phyloP scores from a whole-genome alignment of 805 yeast genomes.

The Candida silvicultrix region DNA sequence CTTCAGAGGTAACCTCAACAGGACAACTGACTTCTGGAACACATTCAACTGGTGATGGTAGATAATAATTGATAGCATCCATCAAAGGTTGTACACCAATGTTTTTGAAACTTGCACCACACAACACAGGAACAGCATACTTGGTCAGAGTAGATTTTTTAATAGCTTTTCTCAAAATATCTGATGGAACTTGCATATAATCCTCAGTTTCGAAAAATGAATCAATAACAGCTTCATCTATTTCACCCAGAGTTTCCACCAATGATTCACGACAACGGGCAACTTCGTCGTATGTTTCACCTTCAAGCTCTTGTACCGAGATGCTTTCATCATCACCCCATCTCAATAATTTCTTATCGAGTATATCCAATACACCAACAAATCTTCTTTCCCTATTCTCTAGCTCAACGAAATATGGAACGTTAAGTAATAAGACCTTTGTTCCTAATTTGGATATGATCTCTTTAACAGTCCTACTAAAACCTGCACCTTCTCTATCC shows the following conservation, averaged over 20 bases:
- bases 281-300: conserved; percentile 40
- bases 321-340: conserved; percentile 47
- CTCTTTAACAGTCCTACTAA: conserved; percentile 82
- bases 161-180: conserved; percentile 51
- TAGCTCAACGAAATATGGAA: conserved; percentile 62
- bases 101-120: conserved; percentile 90
- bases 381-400: conserved; percentile 34
- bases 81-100: conserved; percentile 93
- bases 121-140: conserved; percentile 68
- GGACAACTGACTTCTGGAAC: conserved; percentile 46
- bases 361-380: conserved; percentile 70
- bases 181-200: conserved; percentile 56
- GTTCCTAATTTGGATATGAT: conserved; percentile 71
- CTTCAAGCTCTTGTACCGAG: conserved; percentile 36
- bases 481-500: conserved; percentile 97
- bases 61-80: conserved; percentile 70
- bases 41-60: conserved; percentile 78
- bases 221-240: conserved; percentile 73
- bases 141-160: conserved; percentile 54
- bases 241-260: conserved; percentile 78
- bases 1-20: conserved; percentile 35
- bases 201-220: conserved; percentile 72
- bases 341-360: conserved; percentile 50
- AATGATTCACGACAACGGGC: conserved; percentile 60
- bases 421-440: conserved; percentile 63